Percentiles rank a stretch among this genome's conserved stretches.
These are phyloP conservation scores for Glycine soja DNA, from an alignment of 306 rosid species.

Conservation along the genomic window DNA sequence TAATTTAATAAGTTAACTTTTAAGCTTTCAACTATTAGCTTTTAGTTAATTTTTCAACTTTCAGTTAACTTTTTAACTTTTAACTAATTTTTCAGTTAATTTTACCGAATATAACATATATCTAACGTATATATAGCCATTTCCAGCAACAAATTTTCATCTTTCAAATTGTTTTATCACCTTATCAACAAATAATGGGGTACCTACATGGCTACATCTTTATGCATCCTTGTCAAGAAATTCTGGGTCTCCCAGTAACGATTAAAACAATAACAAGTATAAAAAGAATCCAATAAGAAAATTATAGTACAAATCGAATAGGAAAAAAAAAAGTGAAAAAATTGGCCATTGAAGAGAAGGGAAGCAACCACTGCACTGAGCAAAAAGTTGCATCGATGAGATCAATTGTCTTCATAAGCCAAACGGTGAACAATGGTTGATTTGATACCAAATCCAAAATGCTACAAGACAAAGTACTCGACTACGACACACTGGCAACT, in stretches of 20 bases:
- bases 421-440: conserved; percentile 42
- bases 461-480: conserved; percentile 56
- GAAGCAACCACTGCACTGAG: background rate
- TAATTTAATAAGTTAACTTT: too few relatives aligned
- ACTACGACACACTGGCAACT: conserved; percentile 52
- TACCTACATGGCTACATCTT: background rate
- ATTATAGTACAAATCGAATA: background rate
- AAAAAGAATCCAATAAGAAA: background rate
- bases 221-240: background rate
- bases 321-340: background rate
- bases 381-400: conserved; percentile 51
- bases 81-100: too few relatives aligned
- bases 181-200: background rate
- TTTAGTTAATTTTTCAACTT: too few relatives aligned
- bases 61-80: too few relatives aligned
- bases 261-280: too few relatives aligned
- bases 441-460: conserved; percentile 70
- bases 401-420: conserved; percentile 45
- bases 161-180: background rate
- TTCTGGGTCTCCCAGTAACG: background rate
- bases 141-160: background rate
- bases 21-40: too few relatives aligned
- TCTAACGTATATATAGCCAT: background rate
- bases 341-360: background rate
- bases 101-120: background rate